phyloP scores from a whole-genome alignment of 129 eudicot genomes.

The Helianthus tuberosus region DNA sequence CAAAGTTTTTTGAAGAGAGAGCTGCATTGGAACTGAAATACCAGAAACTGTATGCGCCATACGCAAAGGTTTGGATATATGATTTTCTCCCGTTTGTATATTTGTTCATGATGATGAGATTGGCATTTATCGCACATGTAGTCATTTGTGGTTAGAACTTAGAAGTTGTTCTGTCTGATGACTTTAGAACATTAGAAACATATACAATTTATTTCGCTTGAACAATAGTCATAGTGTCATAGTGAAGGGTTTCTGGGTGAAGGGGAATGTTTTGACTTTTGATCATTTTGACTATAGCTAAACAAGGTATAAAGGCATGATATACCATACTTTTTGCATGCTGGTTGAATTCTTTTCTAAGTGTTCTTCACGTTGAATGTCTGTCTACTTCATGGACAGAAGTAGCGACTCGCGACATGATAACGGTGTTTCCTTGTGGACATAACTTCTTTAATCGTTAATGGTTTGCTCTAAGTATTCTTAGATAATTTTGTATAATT shows the following conservation, averaged over 20 bases:
- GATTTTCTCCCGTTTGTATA: not conserved
- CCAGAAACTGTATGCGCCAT: conserved; percentile 8
- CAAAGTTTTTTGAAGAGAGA: conserved; percentile 79
- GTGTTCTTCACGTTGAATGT: not conserved
- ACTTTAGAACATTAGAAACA: not conserved
- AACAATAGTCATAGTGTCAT: not conserved
- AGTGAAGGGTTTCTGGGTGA: not conserved
- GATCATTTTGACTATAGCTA: not conserved
- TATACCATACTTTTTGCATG: not conserved
- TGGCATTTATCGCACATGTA: not conserved
- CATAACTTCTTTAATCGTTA: not conserved
- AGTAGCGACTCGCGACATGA: not conserved
- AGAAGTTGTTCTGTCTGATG: not conserved
- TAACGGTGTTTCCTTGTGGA: not conserved
- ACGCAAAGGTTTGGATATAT: conserved; percentile 47
- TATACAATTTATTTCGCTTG: not conserved
- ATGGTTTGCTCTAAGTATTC: not conserved
- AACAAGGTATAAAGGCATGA: conserved; percentile 22
- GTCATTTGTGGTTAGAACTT: not conserved
- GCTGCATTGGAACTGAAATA: conserved; percentile 28
- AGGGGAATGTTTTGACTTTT: not conserved
- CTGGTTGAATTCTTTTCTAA: not conserved
- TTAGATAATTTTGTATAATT: too few species aligned
- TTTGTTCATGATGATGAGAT: not conserved
- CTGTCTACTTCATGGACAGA: not conserved